Conservation (phyloP, 2,329 filamentous ascomycete species). For the Sarocladium oryzae region DNA sequence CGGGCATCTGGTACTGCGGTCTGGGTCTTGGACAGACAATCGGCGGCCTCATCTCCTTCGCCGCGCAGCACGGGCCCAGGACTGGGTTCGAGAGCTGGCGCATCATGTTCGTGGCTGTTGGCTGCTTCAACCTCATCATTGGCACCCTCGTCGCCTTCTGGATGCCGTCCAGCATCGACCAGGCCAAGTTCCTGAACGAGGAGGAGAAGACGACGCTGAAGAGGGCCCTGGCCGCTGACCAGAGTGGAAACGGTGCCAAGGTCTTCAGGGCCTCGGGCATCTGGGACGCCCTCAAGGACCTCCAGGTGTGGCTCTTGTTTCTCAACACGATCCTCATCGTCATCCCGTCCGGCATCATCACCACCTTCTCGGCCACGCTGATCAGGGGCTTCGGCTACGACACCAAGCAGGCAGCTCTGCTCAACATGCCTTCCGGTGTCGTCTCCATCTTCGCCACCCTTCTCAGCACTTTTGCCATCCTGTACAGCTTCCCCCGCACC, state of each 20-base stretch:
- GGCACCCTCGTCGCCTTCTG: conserved; percentile 38
- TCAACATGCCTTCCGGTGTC: conserved; percentile 11
- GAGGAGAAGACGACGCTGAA: conserved; percentile 37
- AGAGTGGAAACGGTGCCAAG: conserved; percentile 34
- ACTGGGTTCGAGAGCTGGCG: conserved; percentile 37
- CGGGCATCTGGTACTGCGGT: conserved; percentile 26
- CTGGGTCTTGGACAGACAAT: conserved; percentile 22
- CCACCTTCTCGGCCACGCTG: conserved; percentile 8
- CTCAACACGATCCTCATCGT: background rate
- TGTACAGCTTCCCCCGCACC: conserved; percentile 20
- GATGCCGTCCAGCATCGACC: conserved; percentile 38
- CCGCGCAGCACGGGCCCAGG: conserved; percentile 21
- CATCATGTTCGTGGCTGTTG: conserved; percentile 41
- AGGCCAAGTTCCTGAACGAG: conserved; percentile 38
- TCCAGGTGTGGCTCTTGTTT: conserved; percentile 18
- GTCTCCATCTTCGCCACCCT: conserved; percentile 9
- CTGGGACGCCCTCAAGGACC: conserved; percentile 32
- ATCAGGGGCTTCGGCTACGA: conserved; percentile 14
- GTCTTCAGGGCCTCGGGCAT: conserved; percentile 33
- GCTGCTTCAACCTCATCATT: conserved; percentile 35
- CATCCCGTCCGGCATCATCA: conserved; percentile 26
- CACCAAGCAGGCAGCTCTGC: conserved; percentile 11
- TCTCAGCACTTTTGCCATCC: conserved; percentile 16
- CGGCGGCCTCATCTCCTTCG: conserved; percentile 26
- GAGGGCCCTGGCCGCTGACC: conserved; percentile 48